Base-by-base conservation (phyloP, 495 filamentous ascomycete genomes). In the Lichina pygmaea region DNA sequence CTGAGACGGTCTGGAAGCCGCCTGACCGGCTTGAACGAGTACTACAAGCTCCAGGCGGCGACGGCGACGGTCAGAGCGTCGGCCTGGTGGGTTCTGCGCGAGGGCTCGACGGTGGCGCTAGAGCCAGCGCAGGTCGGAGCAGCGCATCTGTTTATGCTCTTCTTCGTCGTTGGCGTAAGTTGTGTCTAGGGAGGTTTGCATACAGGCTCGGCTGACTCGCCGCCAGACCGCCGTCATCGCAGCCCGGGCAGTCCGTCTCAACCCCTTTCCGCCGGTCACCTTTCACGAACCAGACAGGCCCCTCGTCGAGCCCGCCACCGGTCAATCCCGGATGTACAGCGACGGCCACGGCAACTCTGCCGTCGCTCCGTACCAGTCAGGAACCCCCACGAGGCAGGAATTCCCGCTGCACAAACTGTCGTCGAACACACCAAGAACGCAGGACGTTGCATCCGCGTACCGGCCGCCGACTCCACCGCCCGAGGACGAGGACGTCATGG, bases 21-120 rank as follows among this genome's bases (percentile, higher is more conserved):
- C 45, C 69, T 86, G 45, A 58, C 62, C 8, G 79, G 82, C 0
- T 64, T 78, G 9, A 57, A 59, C 6, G 67, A 75, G 45, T 82
- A 78, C 63, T 83, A 86, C 53, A 63, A 70, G 44, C 64, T 73
- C 12, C 81, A 89, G 49, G 53, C 70, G 13, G 60, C 81, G 42
- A 60, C 73, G 17, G 56, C 84, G 37, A 58, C 68, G 7, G 53
- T 70, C 46, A 70, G 80, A 44, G 64, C 66, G 44, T 54, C 64
- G 31, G 64, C 71, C 41, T 70, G 65, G 59, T 63, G 55, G 41
- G 48, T 62, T n/a, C 59, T 73, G 13, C 30, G 24, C 16, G 12
- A 31, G n/a, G 24, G 38, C 31, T 12, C n/a, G 34, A 9, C 17
- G 34, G 12, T 39, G 44, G 33, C 13, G 10, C 11, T 24, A 8